A percentile compares a stretch with the other conserved stretches of the same genome.
phyloP scores from a whole-genome alignment of 805 yeast genomes.

The Wickerhamomyces rabaulensis region DNA sequence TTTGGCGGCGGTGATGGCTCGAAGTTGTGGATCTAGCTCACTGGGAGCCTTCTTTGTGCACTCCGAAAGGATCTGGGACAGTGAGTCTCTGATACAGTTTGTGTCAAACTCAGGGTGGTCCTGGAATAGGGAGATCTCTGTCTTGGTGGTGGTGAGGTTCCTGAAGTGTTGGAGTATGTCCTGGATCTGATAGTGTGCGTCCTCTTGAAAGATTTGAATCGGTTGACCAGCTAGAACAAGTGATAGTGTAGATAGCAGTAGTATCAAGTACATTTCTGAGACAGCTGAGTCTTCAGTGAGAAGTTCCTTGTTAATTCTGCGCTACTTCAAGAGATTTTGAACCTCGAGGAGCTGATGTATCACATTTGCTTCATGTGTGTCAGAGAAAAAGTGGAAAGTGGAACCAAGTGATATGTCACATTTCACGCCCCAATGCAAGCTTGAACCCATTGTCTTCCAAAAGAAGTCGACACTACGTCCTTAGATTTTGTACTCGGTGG shows the following conservation, averaged over 20 bases:
- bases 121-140: background rate
- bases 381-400: background rate
- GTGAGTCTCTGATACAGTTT: slow-evolving; percentile 35
- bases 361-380: background rate
- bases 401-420: background rate
- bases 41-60: slow-evolving; percentile 40
- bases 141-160: background rate
- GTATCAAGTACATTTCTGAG: background rate
- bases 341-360: background rate
- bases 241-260: background rate
- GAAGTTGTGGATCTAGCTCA: slow-evolving; percentile 26
- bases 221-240: background rate
- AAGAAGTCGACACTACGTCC: too few species aligned
- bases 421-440: too few species aligned
- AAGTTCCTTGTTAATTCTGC: background rate
- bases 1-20: slow-evolving; percentile 38
- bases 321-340: background rate
- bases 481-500: too few species aligned
- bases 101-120: background rate
- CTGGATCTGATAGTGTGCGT: background rate
- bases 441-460: too few species aligned
- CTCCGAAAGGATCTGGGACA: slow-evolving; percentile 32
- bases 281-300: too few species aligned
- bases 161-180: background rate
- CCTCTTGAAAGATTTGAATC: background rate